These are phyloP conservation scores for Mrakia hoshinonis DNA, from an alignment of 768 basidiomycete genomes.

Conservation along the genomic window DNA sequence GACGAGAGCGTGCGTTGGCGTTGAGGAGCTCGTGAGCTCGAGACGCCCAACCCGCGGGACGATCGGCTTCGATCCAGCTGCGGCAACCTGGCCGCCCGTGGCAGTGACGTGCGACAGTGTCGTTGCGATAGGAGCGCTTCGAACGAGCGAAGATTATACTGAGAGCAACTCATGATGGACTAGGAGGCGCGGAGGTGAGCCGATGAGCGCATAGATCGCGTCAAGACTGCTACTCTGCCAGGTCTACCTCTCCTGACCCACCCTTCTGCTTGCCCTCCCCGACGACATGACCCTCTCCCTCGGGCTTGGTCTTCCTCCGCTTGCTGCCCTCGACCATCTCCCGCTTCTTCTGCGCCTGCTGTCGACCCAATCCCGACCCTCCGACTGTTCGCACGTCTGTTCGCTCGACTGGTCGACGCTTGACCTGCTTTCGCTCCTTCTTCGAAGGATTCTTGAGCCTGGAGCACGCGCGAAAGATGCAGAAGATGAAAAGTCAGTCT, in stretches of 20 bases:
- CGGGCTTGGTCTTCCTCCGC: constrained; percentile 50
- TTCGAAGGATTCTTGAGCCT: constrained; percentile 81
- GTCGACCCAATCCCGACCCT: constrained; percentile 36
- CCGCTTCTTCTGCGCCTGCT: constrained; percentile 36
- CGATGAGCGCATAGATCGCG: background rate
- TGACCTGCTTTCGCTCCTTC: constrained; percentile 74
- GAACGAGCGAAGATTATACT: too few relatives aligned
- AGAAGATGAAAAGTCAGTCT: background rate
- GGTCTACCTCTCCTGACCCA: background rate
- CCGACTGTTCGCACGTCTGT: constrained; percentile 60
- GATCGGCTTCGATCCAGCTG: too few relatives aligned
- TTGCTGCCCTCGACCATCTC: constrained; percentile 73
- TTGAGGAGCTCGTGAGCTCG: background rate
- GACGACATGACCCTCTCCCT: constrained; percentile 12
- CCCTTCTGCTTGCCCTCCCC: background rate
- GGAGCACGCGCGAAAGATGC: background rate
- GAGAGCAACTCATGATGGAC: too few relatives aligned
- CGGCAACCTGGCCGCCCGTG: too few relatives aligned
- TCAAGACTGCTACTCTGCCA: background rate
- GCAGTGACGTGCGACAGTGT: too few relatives aligned
- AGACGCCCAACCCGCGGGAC: background rate
- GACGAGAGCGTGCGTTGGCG: background rate
- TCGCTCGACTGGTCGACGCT: constrained; percentile 52
- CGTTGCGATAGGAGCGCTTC: too few relatives aligned
- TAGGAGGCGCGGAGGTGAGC: too few relatives aligned